Evolutionary conservation across 208 protist genomes (phyloP).

Genomic region (Crithidia bombi): DNA sequence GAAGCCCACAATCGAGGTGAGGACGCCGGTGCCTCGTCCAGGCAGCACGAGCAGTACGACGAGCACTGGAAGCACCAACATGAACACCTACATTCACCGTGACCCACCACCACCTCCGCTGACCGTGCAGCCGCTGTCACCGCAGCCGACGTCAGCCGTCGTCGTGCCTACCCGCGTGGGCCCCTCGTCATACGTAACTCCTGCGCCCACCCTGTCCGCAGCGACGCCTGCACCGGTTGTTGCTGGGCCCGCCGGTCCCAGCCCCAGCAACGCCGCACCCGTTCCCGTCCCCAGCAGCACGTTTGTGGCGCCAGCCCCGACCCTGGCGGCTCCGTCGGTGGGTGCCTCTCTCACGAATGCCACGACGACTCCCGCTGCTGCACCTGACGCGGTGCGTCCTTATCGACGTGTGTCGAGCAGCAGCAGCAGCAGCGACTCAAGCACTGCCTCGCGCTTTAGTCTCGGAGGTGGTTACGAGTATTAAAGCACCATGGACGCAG

Average conservation of each 20-base stretch:
- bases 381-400: slow-evolving; percentile 5
- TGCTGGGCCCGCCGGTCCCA: neutral
- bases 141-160: neutral
- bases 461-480: slow-evolving; percentile 18
- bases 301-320: neutral
- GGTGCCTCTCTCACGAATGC: neutral
- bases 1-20: neutral
- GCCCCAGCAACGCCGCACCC: neutral
- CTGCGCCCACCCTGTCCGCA: neutral
- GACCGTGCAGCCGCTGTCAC: slow-evolving; percentile 7
- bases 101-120: slow-evolving; percentile 2
- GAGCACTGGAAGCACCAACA: slow-evolving; percentile 17
- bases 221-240: neutral
- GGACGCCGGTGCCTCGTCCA: neutral
- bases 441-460: slow-evolving; percentile 7
- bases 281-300: neutral
- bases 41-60: slow-evolving; percentile 21
- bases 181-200: slow-evolving; percentile 7
- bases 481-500: slow-evolving; percentile 1
- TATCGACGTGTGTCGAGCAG: slow-evolving; percentile 21
- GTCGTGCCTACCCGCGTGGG: slow-evolving; percentile 17
- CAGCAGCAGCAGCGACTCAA: slow-evolving; percentile 30
- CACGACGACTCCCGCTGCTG: neutral
- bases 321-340: neutral
- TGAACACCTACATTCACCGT: slow-evolving; percentile 5